These are phyloP conservation scores for Colletotrichum musicola DNA, from an alignment of 2,329 filamentous ascomycete genomes.

Conservation along the genomic window DNA sequence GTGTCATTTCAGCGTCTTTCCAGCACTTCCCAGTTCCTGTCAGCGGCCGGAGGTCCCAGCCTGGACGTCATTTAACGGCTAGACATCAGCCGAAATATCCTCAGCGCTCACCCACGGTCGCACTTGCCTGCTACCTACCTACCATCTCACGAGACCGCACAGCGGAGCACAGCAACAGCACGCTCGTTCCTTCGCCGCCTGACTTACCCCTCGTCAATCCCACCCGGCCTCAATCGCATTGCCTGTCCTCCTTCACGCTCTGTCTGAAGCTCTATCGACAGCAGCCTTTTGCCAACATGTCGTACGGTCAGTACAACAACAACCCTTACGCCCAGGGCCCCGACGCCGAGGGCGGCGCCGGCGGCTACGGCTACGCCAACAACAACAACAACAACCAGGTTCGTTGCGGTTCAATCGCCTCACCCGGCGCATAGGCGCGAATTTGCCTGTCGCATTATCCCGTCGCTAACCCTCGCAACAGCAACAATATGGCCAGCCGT, in stretches of 20 bases:
- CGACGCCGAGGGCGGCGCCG: constrained; percentile 60
- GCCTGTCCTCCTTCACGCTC: constrained; percentile 3
- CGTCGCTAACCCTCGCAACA: constrained; percentile 7
- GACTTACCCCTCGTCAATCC: constrained; percentile 4
- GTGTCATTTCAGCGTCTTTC: constrained; percentile 35
- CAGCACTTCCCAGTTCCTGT: constrained; percentile 37
- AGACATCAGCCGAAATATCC: constrained; percentile 38
- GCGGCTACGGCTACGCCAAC: constrained; percentile 56
- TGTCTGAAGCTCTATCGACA: constrained; percentile 14
- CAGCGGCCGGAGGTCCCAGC: constrained; percentile 31
- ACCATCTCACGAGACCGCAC: constrained; percentile 17
- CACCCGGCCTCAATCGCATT: background rate
- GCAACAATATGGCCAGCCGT: constrained; percentile 45
- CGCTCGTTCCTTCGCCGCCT: constrained; percentile 2
- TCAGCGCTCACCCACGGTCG: constrained; percentile 2
- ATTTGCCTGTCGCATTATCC: background rate
- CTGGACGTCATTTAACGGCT: constrained; percentile 38
- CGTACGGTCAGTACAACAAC: constrained; percentile 71
- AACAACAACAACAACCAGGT: constrained; percentile 49
- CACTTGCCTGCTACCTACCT: constrained; percentile 20
- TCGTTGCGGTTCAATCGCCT: constrained; percentile 44
- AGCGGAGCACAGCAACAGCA: too few species aligned
- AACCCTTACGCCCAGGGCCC: constrained; percentile 74
- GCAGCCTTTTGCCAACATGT: constrained; percentile 59
- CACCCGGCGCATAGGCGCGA: background rate